Evolutionary conservation across 371 early-diverging fungal genomes (phyloP).

Genomic region (Basidiobolus meristosporus): DNA sequence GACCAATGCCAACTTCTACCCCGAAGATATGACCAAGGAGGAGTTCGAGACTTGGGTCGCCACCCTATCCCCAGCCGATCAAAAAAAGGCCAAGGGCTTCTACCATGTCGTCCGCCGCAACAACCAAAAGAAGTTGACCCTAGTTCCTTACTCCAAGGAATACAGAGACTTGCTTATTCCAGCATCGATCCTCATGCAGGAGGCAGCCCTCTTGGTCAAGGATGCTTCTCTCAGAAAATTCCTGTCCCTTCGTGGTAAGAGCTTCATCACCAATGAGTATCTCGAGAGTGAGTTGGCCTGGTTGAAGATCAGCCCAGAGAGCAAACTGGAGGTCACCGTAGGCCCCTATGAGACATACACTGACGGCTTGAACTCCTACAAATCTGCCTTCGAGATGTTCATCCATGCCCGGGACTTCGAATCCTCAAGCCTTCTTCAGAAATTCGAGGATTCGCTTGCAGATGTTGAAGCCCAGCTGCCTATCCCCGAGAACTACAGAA

Average conservation of each 20-base stretch:
- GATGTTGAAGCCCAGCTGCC: conserved; percentile 52
- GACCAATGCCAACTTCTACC: conserved; percentile 49
- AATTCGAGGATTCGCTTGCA: conserved; percentile 43
- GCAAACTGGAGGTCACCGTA: conserved; percentile 29
- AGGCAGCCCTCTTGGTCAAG: conserved; percentile 35
- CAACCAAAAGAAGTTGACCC: conserved; percentile 12
- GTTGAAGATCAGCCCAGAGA: conserved; percentile 37
- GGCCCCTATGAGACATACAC: conserved; percentile 72
- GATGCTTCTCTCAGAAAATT: conserved; percentile 30
- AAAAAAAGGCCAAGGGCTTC: conserved; percentile 40
- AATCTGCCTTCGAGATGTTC: conserved; percentile 52
- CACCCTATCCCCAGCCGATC: conserved; percentile 20
- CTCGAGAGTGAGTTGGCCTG: conserved; percentile 49
- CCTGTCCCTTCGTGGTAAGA: conserved; percentile 29
- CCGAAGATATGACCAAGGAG: conserved; percentile 48
- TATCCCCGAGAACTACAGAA: conserved; percentile 45
- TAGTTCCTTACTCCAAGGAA: conserved; percentile 31
- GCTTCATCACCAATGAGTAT: conserved; percentile 44
- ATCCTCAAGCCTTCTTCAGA: conserved; percentile 33
- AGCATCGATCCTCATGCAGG: conserved; percentile 27
- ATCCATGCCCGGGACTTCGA: conserved; percentile 54
- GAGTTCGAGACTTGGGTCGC: conserved; percentile 41
- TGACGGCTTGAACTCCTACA: conserved; percentile 40
- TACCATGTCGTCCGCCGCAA: conserved; percentile 36
- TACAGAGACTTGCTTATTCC: conserved; percentile 40